These are phyloP conservation scores for Pholiota conissans DNA, from an alignment of 768 basidiomycete species.

Conservation along the genomic window DNA sequence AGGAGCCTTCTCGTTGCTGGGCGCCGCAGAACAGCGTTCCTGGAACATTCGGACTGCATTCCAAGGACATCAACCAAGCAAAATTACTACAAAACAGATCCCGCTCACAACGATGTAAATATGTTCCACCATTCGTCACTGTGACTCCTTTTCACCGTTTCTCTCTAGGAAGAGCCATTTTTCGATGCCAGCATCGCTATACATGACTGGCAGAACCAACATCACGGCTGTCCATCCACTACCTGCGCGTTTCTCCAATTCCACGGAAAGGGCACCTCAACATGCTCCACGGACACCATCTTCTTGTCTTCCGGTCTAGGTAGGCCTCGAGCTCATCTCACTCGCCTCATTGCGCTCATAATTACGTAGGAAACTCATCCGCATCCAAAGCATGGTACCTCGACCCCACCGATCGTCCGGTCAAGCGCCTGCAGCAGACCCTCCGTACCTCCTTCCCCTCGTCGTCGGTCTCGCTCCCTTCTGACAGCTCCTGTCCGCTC, in stretches of 20 bases:
- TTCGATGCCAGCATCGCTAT: constrained; percentile 39
- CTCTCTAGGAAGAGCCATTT: constrained; percentile 41
- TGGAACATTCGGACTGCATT: constrained; percentile 32
- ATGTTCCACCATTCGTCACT: neutral
- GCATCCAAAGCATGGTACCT: constrained; percentile 39
- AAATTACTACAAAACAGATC: constrained; percentile 44
- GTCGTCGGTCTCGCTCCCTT: constrained; percentile 40
- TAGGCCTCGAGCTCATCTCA: constrained; percentile 18
- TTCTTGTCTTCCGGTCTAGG: constrained; percentile 49
- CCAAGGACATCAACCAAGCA: constrained; percentile 2
- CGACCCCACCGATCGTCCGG: constrained; percentile 28
- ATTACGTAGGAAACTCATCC: constrained; percentile 12
- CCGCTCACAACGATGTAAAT: constrained; percentile 45
- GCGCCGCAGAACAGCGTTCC: constrained; percentile 34
- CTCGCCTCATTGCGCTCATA: neutral
- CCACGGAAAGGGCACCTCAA: constrained; percentile 41
- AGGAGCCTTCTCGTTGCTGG: constrained; percentile 45
- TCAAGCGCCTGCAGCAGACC: constrained; percentile 33
- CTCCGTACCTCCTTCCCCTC: constrained; percentile 31
- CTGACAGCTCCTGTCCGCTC: constrained; percentile 38
- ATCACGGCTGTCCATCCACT: constrained; percentile 35
- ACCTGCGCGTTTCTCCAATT: constrained; percentile 48
- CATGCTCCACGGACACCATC: constrained; percentile 38
- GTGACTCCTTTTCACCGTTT: neutral
- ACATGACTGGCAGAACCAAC: constrained; percentile 37